A percentile compares a stretch with the other conserved stretches of the same genome.
These are phyloP conservation scores for Lithospermum erythrorhizon DNA, from an alignment of 257 asterid genomes.

Conservation along the genomic window DNA sequence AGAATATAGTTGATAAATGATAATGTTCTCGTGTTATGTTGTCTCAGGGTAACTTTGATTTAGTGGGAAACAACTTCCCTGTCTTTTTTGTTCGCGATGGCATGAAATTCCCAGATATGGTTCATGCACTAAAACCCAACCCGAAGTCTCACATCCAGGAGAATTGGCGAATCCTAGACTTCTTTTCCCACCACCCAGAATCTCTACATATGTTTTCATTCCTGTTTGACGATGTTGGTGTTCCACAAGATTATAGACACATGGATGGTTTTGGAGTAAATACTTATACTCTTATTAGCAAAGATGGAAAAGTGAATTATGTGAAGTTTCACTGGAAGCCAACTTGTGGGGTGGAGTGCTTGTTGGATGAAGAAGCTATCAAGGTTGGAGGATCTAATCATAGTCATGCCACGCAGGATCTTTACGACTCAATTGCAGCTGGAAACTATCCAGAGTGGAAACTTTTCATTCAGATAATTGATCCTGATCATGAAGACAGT, in stretches of 20 bases:
- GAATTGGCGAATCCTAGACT: constrained; percentile 85
- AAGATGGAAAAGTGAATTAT: constrained; percentile 74
- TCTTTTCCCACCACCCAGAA: constrained; percentile 93
- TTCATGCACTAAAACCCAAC: constrained; percentile 86
- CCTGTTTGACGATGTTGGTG: constrained; percentile 16
- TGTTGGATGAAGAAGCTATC: constrained; percentile 71
- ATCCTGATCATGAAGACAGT: constrained; percentile 63
- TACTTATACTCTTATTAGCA: constrained; percentile 77
- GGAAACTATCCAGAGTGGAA: constrained; percentile 97
- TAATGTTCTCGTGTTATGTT: constrained; percentile 2
- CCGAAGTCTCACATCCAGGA: constrained; percentile 96
- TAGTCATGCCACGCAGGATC: constrained; percentile 96
- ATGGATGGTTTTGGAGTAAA: constrained; percentile 94
- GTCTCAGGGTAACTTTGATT: constrained; percentile 77
- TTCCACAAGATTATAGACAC: constrained; percentile 28
- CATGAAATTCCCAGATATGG: constrained; percentile 87
- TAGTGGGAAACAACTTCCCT: constrained; percentile 97
- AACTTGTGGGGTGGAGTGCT: constrained; percentile 82
- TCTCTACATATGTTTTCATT: constrained; percentile 72
- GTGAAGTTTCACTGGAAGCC: constrained; percentile 99
- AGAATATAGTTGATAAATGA: not conserved
- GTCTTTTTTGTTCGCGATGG: constrained; percentile 87
- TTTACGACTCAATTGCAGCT: constrained; percentile 75
- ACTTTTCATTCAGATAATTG: constrained; percentile 78
- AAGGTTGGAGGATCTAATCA: constrained; percentile 85